Conservation (phyloP, 2,329 filamentous ascomycete genomes). For the Phoma herbarum region DNA sequence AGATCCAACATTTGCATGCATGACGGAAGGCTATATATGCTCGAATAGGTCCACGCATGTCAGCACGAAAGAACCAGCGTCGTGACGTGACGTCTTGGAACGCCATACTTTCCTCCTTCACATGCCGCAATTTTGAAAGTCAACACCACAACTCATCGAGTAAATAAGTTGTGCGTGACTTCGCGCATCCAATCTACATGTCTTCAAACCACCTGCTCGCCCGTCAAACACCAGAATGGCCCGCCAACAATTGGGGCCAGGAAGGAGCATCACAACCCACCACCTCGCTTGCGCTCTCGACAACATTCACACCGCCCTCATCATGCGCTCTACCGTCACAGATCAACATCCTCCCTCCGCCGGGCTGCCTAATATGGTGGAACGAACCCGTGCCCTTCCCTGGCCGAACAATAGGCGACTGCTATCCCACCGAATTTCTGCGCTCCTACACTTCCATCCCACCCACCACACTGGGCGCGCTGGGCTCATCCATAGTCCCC, state of each 20-base stretch:
- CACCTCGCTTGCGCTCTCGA: slow-evolving; percentile 28
- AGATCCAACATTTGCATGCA: neutral
- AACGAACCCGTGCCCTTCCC: slow-evolving; percentile 38
- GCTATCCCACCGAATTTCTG: slow-evolving; percentile 39
- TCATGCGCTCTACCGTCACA: slow-evolving; percentile 29
- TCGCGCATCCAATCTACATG: neutral
- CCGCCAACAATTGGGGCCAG: neutral
- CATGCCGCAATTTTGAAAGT: neutral
- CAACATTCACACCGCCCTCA: slow-evolving; percentile 37
- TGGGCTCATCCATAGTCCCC: slow-evolving; percentile 32
- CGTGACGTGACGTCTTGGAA: neutral
- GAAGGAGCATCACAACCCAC: slow-evolving; percentile 20
- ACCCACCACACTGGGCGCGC: neutral
- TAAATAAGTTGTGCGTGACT: neutral
- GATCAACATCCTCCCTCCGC: slow-evolving; percentile 33
- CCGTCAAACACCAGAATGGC: neutral
- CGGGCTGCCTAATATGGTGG: slow-evolving; percentile 35
- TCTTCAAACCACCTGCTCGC: neutral
- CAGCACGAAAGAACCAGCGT: neutral
- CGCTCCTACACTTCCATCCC: slow-evolving; percentile 28
- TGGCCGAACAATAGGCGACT: slow-evolving; percentile 29
- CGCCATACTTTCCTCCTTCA: neutral
- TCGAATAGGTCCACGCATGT: neutral
- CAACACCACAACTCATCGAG: neutral
- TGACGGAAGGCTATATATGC: neutral